These are phyloP conservation scores for Acacia crassicarpa DNA, from an alignment of 306 rosid genomes.

Conservation along the genomic window DNA sequence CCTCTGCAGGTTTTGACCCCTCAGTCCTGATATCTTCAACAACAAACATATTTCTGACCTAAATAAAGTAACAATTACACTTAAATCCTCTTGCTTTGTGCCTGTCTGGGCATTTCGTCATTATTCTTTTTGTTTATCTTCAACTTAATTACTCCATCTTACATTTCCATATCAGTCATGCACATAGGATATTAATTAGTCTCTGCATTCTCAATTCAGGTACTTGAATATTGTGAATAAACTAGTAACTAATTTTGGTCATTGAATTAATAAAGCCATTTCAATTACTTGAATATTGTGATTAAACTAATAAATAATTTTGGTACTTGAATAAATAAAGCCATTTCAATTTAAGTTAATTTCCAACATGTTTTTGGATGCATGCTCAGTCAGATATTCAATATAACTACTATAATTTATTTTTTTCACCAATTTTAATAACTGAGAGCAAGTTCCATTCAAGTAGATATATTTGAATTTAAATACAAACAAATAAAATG, in stretches of 20 bases:
- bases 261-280: neutral
- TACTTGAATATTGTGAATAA: neutral
- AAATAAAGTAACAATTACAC: conserved; percentile 8
- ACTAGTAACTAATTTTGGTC: neutral
- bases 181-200: neutral
- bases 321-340: neutral
- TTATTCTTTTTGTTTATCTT: neutral
- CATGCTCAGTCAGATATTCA: neutral
- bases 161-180: conserved; percentile 11
- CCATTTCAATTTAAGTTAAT: neutral
- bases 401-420: neutral
- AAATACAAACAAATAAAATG: neutral
- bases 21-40: neutral
- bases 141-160: conserved; percentile 2
- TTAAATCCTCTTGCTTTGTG: neutral
- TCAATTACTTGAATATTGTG: neutral
- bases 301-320: neutral
- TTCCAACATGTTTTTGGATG: neutral
- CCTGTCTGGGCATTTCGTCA: conserved; percentile 5
- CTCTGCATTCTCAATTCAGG: neutral
- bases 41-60: neutral
- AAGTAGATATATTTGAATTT: neutral
- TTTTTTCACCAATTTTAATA: neutral
- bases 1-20: conserved; percentile 41
- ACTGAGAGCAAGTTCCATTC: neutral